These are phyloP conservation scores for Acacia confusa DNA, from an alignment of 306 rosid species.

Conservation along the genomic window DNA sequence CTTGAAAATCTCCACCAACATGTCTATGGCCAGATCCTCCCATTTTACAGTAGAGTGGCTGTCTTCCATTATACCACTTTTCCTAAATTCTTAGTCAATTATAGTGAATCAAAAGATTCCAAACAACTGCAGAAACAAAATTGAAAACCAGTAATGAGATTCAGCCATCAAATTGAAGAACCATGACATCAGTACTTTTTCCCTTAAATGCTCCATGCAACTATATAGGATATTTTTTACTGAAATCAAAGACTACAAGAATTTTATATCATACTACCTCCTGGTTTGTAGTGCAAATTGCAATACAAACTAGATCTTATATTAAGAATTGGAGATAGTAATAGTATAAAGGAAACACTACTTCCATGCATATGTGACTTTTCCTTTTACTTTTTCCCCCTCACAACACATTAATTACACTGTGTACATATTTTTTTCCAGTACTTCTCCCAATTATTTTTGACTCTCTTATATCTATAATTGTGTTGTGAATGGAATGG, in stretches of 20 bases:
- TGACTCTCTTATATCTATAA: too few relatives aligned
- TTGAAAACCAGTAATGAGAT: conserved; percentile 20
- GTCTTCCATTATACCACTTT: conserved; percentile 58
- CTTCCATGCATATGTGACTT: not conserved
- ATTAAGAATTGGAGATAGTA: too few relatives aligned
- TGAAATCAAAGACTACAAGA: not conserved
- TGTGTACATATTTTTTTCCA: too few relatives aligned
- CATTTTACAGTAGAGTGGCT: conserved; percentile 40
- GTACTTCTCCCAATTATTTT: too few relatives aligned
- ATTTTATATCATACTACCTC: too few relatives aligned
- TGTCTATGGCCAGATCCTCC: conserved; percentile 73
- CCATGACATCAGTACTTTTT: not conserved
- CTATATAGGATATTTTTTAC: not conserved
- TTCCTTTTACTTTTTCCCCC: too few relatives aligned
- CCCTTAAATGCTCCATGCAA: not conserved
- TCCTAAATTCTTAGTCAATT: conserved; percentile 30
- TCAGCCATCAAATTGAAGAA: conserved; percentile 4
- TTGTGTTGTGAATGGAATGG: too few relatives aligned
- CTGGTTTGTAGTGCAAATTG: too few relatives aligned
- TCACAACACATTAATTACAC: too few relatives aligned
- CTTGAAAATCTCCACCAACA: conserved; percentile 71
- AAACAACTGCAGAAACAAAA: conserved; percentile 33
- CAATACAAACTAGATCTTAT: too few relatives aligned
- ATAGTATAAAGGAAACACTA: not conserved
- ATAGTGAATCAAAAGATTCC: conserved; percentile 28